Base-by-base conservation (phyloP, 352 stramenopile genomes). In the Pythium rishiriense region DNA sequence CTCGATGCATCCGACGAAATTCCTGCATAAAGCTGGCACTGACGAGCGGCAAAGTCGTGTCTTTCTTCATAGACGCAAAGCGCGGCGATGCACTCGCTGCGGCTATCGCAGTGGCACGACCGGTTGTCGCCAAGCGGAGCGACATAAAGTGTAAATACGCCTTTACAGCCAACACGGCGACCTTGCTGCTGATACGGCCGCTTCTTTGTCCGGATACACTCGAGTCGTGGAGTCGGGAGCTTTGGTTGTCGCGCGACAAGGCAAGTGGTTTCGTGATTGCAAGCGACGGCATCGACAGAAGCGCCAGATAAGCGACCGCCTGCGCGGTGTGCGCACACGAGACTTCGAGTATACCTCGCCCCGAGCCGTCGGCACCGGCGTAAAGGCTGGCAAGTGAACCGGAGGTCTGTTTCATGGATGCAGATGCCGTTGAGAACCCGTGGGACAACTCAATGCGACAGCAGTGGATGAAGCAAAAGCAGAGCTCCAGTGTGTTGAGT, bases 391-490 rank as follows among this genome's bases (percentile, higher is more conserved):
- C 55, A 8, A 69, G 22, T 25, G 54, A 60, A n/a, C 39, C 43
- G 6, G 21, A 12, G 2, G 17, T 28, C 37, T 11, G 33, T 5
- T 21, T 57, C 8, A n/a, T n/a, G 3, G 31, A 5, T 31, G 41
- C 12, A 1, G 24, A 15, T 12, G 29, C 22, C 35, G 42, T 21
- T 10, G 68, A 56, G 15, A 70, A 53, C 2, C 17, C 35, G 0
- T 59, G 1, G 0, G 4, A 33, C 26, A 77, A 49, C 10, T 87
- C 73, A 24, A 72, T 58, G 10, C 72, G 68, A 50, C 72, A 84
- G 41, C 69, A 84, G 15, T 73, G 73, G 35, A 88, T 70, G 59
- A 91, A 93, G 6, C 85, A 59, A n/a, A 81, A 76, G 39, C 78
- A 78, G 0, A 90, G 55, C 42, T 90, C 76, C 21, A 58, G 75